Evolutionary conservation across 495 filamentous ascomycete species (phyloP).

Genomic region (Tuber magnatum): DNA sequence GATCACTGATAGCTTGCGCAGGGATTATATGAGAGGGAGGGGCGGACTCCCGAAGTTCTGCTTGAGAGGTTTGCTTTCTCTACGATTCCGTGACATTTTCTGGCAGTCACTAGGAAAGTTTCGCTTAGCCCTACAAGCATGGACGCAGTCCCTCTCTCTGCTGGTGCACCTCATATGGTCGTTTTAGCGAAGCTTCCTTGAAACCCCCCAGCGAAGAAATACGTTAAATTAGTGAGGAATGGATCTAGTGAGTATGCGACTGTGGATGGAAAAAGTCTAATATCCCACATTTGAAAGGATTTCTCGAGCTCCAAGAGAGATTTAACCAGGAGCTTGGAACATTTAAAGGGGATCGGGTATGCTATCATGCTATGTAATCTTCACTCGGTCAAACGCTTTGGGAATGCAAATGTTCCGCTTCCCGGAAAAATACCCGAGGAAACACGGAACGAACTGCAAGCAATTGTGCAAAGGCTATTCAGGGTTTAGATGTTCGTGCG

Average conservation of each 20-base stretch:
- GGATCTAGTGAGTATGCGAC: constrained; percentile 40
- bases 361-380: constrained; percentile 9
- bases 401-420: neutral
- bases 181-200: constrained; percentile 50
- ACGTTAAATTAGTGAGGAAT: constrained; percentile 44
- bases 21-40: constrained; percentile 47
- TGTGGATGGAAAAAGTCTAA: constrained; percentile 41
- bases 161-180: constrained; percentile 54
- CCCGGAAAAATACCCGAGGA: no score
- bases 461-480: no score
- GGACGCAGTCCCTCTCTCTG: constrained; percentile 51
- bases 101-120: no score
- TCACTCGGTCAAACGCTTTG: constrained; percentile 30
- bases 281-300: constrained; percentile 29
- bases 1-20: no score
- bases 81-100: no score
- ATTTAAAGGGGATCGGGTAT: constrained; percentile 42
- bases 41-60: constrained; percentile 49
- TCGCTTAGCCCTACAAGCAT: constrained; percentile 45
- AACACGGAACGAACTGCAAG: no score
- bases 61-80: constrained; percentile 45
- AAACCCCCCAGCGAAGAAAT: constrained; percentile 43
- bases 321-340: constrained; percentile 49
- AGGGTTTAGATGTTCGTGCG: no score
- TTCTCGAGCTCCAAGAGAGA: constrained; percentile 42